Conservation (phyloP, 1,284 basidiomycete genomes). For the Athelia sp. region DNA sequence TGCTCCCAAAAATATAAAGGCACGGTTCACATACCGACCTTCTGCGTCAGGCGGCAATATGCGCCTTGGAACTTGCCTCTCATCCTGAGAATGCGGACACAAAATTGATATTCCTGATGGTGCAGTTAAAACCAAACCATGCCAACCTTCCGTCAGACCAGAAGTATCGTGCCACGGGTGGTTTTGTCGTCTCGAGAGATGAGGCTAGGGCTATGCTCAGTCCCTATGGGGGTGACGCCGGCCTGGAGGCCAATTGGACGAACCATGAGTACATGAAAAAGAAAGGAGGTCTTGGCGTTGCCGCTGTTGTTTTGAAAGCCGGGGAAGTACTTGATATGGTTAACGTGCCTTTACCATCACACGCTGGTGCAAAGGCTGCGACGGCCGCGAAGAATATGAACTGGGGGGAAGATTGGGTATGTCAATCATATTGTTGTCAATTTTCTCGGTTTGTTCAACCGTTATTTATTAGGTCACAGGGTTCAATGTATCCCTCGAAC, state of each 20-base stretch:
- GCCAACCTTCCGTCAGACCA: not conserved
- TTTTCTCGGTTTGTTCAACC: not conserved
- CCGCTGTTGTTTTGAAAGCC: not conserved
- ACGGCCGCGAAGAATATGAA: not conserved
- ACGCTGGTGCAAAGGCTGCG: not conserved
- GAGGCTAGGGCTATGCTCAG: constrained; percentile 3
- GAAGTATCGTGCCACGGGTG: constrained; percentile 2
- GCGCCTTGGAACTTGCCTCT: constrained; percentile 5
- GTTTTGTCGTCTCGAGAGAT: constrained; percentile 2
- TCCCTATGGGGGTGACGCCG: not conserved
- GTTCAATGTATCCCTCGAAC: not conserved
- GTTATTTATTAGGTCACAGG: not conserved
- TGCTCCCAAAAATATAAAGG: not conserved
- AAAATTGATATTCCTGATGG: constrained; percentile 2
- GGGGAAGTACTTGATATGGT: not conserved
- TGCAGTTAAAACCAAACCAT: constrained; percentile 3
- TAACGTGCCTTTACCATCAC: not conserved
- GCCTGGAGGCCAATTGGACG: not conserved
- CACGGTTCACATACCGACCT: not conserved
- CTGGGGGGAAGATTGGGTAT: not conserved
- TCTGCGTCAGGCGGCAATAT: constrained; percentile 2
- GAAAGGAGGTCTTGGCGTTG: not conserved
- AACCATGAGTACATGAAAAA: constrained; percentile 2
- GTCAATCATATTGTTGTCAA: not conserved
- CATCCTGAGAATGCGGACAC: constrained; percentile 4